Conservation (phyloP, 2,329 filamentous ascomycete species). For the Alternaria ventricosa region DNA sequence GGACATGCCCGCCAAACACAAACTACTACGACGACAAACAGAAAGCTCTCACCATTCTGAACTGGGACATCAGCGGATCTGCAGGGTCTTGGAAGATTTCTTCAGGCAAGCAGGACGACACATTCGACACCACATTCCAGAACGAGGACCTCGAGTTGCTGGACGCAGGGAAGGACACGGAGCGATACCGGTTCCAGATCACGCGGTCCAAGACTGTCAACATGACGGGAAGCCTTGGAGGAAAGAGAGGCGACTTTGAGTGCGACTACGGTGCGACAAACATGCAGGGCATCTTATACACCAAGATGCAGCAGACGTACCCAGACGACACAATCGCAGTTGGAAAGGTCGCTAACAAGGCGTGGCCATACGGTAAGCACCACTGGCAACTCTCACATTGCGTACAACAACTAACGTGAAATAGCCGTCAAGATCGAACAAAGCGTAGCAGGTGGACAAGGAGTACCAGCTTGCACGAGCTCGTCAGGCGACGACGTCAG, state of each 20-base stretch:
- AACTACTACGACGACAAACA: conserved; percentile 55
- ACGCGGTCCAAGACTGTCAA: conserved; percentile 60
- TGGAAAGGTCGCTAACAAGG: conserved; percentile 37
- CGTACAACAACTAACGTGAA: conserved; percentile 9
- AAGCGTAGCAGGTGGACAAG: conserved; percentile 55
- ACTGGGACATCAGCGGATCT: conserved; percentile 64
- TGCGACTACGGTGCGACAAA: conserved; percentile 66
- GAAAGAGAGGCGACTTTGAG: conserved; percentile 55
- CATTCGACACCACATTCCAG: conserved; percentile 63
- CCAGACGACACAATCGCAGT: conserved; percentile 37
- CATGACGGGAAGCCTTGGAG: conserved; percentile 54
- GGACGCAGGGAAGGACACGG: conserved; percentile 56
- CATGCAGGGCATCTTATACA: conserved; percentile 67
- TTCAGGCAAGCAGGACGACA: conserved; percentile 58
- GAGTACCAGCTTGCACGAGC: conserved; percentile 62
- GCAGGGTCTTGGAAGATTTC: conserved; percentile 59
- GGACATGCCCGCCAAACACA: conserved; percentile 67
- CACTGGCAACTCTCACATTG: not conserved
- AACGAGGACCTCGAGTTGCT: conserved; percentile 59
- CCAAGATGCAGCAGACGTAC: conserved; percentile 55
- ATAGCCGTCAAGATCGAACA: conserved; percentile 62
- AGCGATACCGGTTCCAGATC: conserved; percentile 66
- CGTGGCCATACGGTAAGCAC: conserved; percentile 45
- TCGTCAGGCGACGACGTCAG: conserved; percentile 46
- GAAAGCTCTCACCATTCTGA: conserved; percentile 60